Evolutionary conservation across 1,284 basidiomycete species (phyloP).

Genomic region (Salmacisia buchloeana): DNA sequence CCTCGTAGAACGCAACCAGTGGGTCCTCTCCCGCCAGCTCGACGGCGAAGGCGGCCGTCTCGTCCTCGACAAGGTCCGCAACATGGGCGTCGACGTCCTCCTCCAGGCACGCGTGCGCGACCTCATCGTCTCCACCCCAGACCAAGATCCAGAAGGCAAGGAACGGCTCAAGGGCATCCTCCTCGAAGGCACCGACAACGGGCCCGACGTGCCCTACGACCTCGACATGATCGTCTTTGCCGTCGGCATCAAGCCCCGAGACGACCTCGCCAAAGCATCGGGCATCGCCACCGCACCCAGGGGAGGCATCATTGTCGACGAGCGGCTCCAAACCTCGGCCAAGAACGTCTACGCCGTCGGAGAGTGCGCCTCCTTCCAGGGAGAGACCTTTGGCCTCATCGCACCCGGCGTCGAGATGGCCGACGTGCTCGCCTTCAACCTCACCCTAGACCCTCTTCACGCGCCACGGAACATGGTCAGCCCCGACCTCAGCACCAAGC

Average conservation of each 20-base stretch:
- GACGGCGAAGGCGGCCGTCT: conserved; percentile 66
- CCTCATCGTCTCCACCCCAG: conserved; percentile 38
- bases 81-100: conserved; percentile 63
- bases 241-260: conserved; percentile 61
- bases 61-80: conserved; percentile 64
- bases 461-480: conserved; percentile 59
- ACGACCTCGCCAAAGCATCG: conserved; percentile 60
- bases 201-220: conserved; percentile 47
- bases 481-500: conserved; percentile 62
- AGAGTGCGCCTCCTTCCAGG: conserved; percentile 67
- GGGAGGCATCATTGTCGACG: conserved; percentile 63
- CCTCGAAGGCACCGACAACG: conserved; percentile 32
- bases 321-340: conserved; percentile 60
- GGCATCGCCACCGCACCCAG: conserved; percentile 57
- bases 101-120: conserved; percentile 57
- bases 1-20: conserved; percentile 62
- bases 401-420: conserved; percentile 71
- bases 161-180: conserved; percentile 34
- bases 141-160: conserved; percentile 16
- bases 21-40: conserved; percentile 66
- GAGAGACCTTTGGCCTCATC: conserved; percentile 66
- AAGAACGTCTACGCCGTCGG: conserved; percentile 67
- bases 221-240: conserved; percentile 50
- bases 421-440: conserved; percentile 68
- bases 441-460: conserved; percentile 55